Conservation (phyloP, 345 rosid species). For the Lagerstroemia speciosa region DNA sequence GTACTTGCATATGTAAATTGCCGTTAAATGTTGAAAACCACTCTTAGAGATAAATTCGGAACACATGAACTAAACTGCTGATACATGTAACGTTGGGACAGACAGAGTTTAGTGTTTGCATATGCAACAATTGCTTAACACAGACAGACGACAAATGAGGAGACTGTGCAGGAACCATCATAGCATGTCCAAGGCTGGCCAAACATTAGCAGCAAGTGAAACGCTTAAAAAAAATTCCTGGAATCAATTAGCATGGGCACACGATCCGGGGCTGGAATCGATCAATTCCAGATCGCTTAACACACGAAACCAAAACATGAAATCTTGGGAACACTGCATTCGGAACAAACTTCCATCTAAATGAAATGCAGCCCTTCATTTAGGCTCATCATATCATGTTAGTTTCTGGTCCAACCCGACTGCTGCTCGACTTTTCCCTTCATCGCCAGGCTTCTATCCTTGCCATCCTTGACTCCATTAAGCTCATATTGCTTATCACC, state of each 20-base stretch:
- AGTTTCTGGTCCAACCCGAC: not conserved
- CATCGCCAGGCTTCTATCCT: constrained; percentile 60
- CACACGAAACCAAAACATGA: not conserved
- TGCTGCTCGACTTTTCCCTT: not conserved
- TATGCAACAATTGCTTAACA: not conserved
- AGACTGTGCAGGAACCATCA: not conserved
- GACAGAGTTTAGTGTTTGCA: not conserved
- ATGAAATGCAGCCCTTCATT: not conserved
- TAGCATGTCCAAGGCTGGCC: not conserved
- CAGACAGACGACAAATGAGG: not conserved
- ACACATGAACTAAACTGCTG: too few species aligned
- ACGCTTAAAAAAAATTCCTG: too few species aligned
- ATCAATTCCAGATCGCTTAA: not conserved
- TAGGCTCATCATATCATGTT: constrained; percentile 3
- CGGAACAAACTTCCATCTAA: not conserved
- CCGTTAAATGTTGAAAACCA: too few species aligned
- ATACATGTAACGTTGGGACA: too few species aligned
- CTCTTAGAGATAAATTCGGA: too few species aligned
- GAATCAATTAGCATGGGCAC: not conserved
- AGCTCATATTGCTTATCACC: constrained; percentile 47
- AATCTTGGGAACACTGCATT: not conserved
- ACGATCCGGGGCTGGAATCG: not conserved
- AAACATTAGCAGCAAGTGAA: too few species aligned
- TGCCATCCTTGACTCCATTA: constrained; percentile 51
- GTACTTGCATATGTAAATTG: too few species aligned